These are phyloP conservation scores for Penstemon davidsonii DNA, from an alignment of 257 asterid genomes.

Conservation along the genomic window DNA sequence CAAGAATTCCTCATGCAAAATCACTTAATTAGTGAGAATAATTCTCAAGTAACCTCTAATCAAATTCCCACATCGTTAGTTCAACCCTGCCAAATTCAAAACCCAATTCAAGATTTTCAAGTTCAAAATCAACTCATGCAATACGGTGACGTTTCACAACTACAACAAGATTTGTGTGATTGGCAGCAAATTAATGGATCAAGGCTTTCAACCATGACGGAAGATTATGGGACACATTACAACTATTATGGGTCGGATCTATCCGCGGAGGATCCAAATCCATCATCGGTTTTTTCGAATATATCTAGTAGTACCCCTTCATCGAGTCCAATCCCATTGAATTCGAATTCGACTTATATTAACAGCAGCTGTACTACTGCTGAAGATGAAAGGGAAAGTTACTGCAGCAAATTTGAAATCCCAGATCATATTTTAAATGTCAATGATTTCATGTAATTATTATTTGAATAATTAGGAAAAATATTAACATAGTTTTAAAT, in stretches of 20 bases:
- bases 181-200: constrained; percentile 25
- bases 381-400: constrained; percentile 70
- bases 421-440: constrained; percentile 49
- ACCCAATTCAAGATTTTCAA: constrained; percentile 29
- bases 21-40: neutral
- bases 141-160: constrained; percentile 35
- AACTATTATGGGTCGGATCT: constrained; percentile 45
- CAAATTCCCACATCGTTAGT: constrained; percentile 23
- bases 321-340: constrained; percentile 54
- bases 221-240: constrained; percentile 39
- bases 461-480: constrained; percentile 10
- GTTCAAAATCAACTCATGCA: constrained; percentile 36
- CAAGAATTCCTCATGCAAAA: constrained; percentile 31
- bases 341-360: constrained; percentile 46
- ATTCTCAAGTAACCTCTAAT: constrained; percentile 24
- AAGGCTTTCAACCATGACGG: constrained; percentile 26
- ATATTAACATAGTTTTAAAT: constrained; percentile 11
- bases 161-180: constrained; percentile 23
- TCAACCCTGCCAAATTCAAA: constrained; percentile 35
- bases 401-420: constrained; percentile 69
- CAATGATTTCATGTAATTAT: constrained; percentile 48
- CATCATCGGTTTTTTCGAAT: constrained; percentile 56
- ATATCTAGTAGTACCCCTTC: constrained; percentile 56
- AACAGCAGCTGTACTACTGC: constrained; percentile 34
- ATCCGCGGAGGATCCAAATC: constrained; percentile 34